A percentile compares a stretch with the other conserved stretches of the same genome.
These are phyloP conservation scores for Lenzites betulinus DNA, from an alignment of 768 basidiomycete genomes.

Conservation along the genomic window DNA sequence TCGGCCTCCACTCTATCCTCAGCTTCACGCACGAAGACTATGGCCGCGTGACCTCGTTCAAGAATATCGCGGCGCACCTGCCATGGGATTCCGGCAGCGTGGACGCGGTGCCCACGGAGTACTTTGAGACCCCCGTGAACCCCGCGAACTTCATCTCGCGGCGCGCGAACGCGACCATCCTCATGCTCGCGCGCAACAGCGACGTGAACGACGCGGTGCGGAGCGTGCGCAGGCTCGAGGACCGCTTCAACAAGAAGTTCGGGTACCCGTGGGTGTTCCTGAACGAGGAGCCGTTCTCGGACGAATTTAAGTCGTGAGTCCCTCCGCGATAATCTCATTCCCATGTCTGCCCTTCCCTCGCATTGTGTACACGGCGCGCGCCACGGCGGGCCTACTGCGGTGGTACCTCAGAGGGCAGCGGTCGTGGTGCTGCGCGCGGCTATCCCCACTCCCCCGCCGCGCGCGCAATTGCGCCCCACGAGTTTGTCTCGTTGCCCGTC, in stretches of 20 bases:
- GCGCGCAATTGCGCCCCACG: no score
- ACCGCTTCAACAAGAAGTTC: slow-evolving; percentile 79
- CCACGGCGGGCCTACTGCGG: not conserved
- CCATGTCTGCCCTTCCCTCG: not conserved
- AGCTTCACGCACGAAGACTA: slow-evolving; percentile 68
- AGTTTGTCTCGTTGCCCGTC: no score
- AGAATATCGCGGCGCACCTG: slow-evolving; percentile 36
- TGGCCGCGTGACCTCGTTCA: slow-evolving; percentile 58
- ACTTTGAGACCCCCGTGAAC: not conserved
- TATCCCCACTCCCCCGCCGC: no score
- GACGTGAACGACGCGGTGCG: slow-evolving; percentile 60
- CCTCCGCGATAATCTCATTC: no score
- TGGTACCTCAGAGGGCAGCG: not conserved
- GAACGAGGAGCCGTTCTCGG: slow-evolving; percentile 80
- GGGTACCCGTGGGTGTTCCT: slow-evolving; percentile 89
- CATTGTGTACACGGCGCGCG: not conserved
- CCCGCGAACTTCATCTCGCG: slow-evolving; percentile 4
- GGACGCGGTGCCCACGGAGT: not conserved
- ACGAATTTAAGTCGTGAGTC: slow-evolving; percentile 67
- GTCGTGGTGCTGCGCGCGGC: no score
- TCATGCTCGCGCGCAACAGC: slow-evolving; percentile 64
- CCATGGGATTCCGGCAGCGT: slow-evolving; percentile 20
- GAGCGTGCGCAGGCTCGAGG: slow-evolving; percentile 79
- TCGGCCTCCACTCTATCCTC: slow-evolving; percentile 57
- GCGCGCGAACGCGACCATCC: slow-evolving; percentile 36